phyloP scores from a whole-genome alignment of 2,329 filamentous ascomycete species.

The Paraphaeosphaeria minitans region DNA sequence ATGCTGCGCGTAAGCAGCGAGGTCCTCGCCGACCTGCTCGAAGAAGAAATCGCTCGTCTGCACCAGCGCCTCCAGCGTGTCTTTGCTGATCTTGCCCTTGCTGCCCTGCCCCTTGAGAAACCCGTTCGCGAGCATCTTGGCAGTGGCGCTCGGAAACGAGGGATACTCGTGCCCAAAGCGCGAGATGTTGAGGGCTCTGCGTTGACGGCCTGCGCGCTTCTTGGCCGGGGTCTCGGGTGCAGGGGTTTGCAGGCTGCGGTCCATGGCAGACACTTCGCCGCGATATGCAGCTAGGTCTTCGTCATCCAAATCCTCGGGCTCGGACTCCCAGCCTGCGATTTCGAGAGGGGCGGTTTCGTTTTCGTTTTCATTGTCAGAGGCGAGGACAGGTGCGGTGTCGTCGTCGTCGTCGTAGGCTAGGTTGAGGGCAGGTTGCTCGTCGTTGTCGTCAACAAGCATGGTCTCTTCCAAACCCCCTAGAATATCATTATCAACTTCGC shows the following conservation, averaged over 20 bases:
- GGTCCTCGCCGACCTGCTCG: slow-evolving; percentile 80
- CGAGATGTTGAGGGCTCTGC: slow-evolving; percentile 65
- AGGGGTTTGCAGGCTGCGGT: slow-evolving; percentile 40
- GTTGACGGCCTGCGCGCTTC: slow-evolving; percentile 33
- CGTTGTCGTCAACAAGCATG: slow-evolving; percentile 12
- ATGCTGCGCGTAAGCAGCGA: slow-evolving; percentile 79
- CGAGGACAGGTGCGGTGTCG: slow-evolving; percentile 13
- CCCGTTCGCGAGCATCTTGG: slow-evolving; percentile 73
- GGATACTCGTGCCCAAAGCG: slow-evolving; percentile 77
- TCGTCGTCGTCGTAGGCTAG: slow-evolving; percentile 9
- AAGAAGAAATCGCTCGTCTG: slow-evolving; percentile 92
- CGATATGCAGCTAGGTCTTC: slow-evolving; percentile 40
- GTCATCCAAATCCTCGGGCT: slow-evolving; percentile 31
- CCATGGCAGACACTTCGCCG: slow-evolving; percentile 41
- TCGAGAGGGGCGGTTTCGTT: slow-evolving; percentile 22
- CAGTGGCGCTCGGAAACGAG: slow-evolving; percentile 71
- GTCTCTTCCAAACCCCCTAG: slow-evolving; percentile 11
- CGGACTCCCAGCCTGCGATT: slow-evolving; percentile 41
- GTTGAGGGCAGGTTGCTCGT: slow-evolving; percentile 20
- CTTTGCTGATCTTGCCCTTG: slow-evolving; percentile 72
- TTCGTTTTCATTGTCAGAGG: slow-evolving; percentile 16
- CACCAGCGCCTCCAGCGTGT: slow-evolving; percentile 74
- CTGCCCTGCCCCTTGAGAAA: slow-evolving; percentile 71
- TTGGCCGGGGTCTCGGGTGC: slow-evolving; percentile 29
- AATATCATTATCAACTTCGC: slow-evolving; percentile 9